Base-by-base conservation (phyloP, 371 early-diverging fungal species). In the Entomophthora muscae region DNA sequence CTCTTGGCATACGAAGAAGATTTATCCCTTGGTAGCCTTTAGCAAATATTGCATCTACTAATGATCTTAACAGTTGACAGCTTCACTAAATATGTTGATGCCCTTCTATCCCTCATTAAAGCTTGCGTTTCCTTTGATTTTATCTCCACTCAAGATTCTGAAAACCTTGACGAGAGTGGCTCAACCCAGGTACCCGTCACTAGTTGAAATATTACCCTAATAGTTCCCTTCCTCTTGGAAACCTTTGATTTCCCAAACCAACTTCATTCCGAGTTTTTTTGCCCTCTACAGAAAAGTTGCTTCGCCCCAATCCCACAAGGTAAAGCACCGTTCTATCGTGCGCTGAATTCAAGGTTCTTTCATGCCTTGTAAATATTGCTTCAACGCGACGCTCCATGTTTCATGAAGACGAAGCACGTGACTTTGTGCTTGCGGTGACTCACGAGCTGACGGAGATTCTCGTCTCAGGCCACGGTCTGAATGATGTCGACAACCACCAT, bases 331-430 rank as follows among this genome's bases (percentile, higher is more conserved):
- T 3, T 2, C 58, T 57, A 26, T 26, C 30, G 29, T 57, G 17
- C 12, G 31, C 58, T 13, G 58, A 26, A 13, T 66, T 23, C 26
- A 66, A 85, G 77, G 84, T 85, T 13, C 76, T 93, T 79, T 93
- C 92, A 63, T 85, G 88, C 60, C 68, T 94, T 13, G 88, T 89
- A 1, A 76, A 82, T 64, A 69, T 91, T 0, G 83, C 88, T 13
- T 85, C 90, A 3, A 80, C 89, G 26, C 83, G 95, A 32, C 80
- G 90, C 24, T 86, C 93, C 1, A 72, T 94, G 33, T 94, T 89
- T 69, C 74, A 70, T 22, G 89, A 88, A 30, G 78, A 81, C 0
- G 82, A 84, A 61, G 80, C 89, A 29, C 66, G 75, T 7, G 72
- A 72, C 32, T 90, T 89, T 68, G 77, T 92, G 17, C 67, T 79